Conservation (phyloP, 2,329 filamentous ascomycete species). For the Xylariaceae sp. region DNA sequence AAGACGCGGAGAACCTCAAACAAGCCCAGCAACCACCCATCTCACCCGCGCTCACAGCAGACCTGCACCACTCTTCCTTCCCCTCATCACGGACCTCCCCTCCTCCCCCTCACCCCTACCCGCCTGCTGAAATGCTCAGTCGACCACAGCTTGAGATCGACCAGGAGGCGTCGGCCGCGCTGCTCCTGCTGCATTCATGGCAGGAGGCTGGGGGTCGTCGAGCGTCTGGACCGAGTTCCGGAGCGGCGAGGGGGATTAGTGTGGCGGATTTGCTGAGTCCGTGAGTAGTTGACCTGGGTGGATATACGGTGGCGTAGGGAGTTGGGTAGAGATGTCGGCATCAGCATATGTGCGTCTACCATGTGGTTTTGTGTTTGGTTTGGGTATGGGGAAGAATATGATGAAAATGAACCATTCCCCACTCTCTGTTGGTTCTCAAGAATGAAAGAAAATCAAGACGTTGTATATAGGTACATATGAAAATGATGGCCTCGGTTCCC, state of each 20-base stretch:
- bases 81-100: neutral
- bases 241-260: constrained; percentile 44
- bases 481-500: no score
- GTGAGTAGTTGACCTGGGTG: constrained; percentile 28
- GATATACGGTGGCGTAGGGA: no score
- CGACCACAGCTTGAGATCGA: constrained; percentile 54
- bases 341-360: no score
- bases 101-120: constrained; percentile 31
- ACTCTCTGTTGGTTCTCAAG: no score
- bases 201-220: constrained; percentile 25
- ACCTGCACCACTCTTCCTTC: neutral
- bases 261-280: constrained; percentile 51
- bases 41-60: constrained; percentile 46
- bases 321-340: no score
- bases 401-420: no score
- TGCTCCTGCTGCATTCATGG: constrained; percentile 83
- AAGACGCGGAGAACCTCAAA: neutral
- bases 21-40: constrained; percentile 39
- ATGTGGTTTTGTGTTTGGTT: no score
- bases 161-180: constrained; percentile 76
- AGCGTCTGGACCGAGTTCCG: no score
- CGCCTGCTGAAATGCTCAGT: constrained; percentile 33
- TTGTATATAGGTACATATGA: no score
- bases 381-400: no score
- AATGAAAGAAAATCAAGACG: no score